phyloP scores from a whole-genome alignment of 2,329 filamentous ascomycete species.

The Penicillium sp. region DNA sequence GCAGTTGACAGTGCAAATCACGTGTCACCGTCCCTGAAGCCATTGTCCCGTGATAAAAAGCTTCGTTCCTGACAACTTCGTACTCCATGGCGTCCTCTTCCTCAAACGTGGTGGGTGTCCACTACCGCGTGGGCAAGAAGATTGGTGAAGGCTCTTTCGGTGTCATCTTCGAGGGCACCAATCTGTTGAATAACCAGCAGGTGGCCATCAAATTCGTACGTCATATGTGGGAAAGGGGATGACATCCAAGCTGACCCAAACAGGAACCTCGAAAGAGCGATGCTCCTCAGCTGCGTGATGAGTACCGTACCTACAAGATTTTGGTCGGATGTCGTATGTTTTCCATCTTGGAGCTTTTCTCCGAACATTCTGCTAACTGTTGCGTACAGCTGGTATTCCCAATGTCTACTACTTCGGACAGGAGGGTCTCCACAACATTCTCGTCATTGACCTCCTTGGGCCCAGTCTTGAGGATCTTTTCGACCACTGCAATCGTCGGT shows the following conservation, averaged over 20 bases:
- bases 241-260: conserved; percentile 21
- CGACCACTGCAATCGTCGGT: conserved; percentile 92
- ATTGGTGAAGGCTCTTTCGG: conserved; percentile 98
- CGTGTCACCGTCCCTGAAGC: conserved; percentile 21
- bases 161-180: conserved; percentile 98
- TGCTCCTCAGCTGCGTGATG: conserved; percentile 93
- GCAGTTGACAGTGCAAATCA: conserved; percentile 16
- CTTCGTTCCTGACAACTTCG: conserved; percentile 9
- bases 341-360: neutral
- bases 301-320: conserved; percentile 99
- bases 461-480: conserved; percentile 96
- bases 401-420: conserved; percentile 99
- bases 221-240: conserved; percentile 25
- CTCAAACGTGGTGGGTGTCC: conserved; percentile 96
- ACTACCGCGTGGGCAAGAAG: conserved; percentile 99
- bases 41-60: conserved; percentile 18
- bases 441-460: conserved; percentile 94
- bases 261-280: conserved; percentile 98
- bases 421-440: conserved; percentile 96
- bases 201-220: conserved; percentile 98
- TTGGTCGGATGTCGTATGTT: conserved; percentile 96
- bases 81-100: conserved; percentile 74
- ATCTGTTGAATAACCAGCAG: conserved; percentile 97
- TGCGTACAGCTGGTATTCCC: conserved; percentile 77
- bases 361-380: conserved; percentile 33